A percentile compares a stretch with the other conserved stretches of the same genome.
These are phyloP conservation scores for Ceratobasidium sp. DNA, from an alignment of 1,284 basidiomycete genomes.

Conservation along the genomic window DNA sequence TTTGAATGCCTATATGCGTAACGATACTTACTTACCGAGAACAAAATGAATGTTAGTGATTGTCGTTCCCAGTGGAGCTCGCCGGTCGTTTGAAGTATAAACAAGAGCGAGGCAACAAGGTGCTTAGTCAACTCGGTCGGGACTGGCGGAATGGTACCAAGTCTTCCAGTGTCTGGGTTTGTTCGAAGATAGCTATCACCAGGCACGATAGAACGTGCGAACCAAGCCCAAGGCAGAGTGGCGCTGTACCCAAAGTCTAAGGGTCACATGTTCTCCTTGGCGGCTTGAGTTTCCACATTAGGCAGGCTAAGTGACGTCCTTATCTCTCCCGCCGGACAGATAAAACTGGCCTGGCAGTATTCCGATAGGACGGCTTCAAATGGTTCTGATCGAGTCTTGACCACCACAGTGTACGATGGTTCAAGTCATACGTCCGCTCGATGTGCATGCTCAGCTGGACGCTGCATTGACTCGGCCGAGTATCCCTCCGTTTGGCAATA, in stretches of 20 bases:
- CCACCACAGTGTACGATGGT: conserved; percentile 12
- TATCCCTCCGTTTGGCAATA: not conserved
- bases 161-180: too few species aligned
- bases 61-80: too few species aligned
- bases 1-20: too few species aligned
- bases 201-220: not conserved
- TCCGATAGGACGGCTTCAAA: conserved; percentile 18
- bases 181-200: too few species aligned
- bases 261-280: conserved; percentile 37
- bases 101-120: too few species aligned
- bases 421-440: conserved; percentile 36
- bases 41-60: too few species aligned
- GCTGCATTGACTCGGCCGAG: not conserved
- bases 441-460: conserved; percentile 21
- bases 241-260: not conserved
- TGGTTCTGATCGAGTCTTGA: conserved; percentile 10
- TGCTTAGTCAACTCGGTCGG: too few species aligned
- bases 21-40: too few species aligned
- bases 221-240: not conserved
- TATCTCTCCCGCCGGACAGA: conserved; percentile 20
- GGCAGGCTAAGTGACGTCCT: conserved; percentile 17
- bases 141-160: too few species aligned
- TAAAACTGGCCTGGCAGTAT: not conserved
- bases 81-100: too few species aligned
- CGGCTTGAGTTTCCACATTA: conserved; percentile 35